Base-by-base conservation (phyloP, 106 monocot species). In the Dendrobium nobile region DNA sequence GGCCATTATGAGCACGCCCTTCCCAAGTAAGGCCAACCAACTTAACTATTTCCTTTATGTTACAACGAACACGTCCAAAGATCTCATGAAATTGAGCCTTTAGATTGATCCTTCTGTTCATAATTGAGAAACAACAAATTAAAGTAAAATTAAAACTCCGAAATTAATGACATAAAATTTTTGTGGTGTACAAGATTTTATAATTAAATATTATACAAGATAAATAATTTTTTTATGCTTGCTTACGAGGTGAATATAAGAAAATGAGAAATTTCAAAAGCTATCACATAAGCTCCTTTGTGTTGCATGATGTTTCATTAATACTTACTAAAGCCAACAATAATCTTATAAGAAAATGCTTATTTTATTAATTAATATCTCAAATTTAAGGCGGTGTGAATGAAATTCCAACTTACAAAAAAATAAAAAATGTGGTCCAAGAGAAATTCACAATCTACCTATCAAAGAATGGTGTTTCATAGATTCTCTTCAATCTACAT, bases 101-200 rank as follows among this genome's bases (percentile, higher is more conserved):
- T 72, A 96, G 82, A 86, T 96, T 93, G 77, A 96, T 96, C 95
- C 95, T 91, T 79, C 89, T 93, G 88, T 77, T 37, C 68, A 75
- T 5, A 40, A 55, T 26, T 19, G 11, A 48, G 15, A 41, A 27
- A 40, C 5, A 7, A 44, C 56, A 56, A 17, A 28, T 28, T 28
- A 28, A 56, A 11, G 17, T 54, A 4, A 2, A 17, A 56, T 11
- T 16, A 56, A 0, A 15, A 19, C 19, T 19, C 9, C 1, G 19
- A 56, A 15, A 56, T 0, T 16, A 19, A 54, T 54, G 13, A 54
- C 9, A 16, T 1, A 54, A 16, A 54, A 54, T 5, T 54, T 56
- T 4, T 15, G 19, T 11, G 13, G 13, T 19, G 13, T 15, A 56
- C 19, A 56, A 19, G 17, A 19, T 17, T 56, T 56, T 19, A 56